A percentile compares a stretch with the other conserved stretches of the same genome.
phyloP scores from a whole-genome alignment of 2,329 filamentous ascomycete genomes.

The Penicillium sp. region DNA sequence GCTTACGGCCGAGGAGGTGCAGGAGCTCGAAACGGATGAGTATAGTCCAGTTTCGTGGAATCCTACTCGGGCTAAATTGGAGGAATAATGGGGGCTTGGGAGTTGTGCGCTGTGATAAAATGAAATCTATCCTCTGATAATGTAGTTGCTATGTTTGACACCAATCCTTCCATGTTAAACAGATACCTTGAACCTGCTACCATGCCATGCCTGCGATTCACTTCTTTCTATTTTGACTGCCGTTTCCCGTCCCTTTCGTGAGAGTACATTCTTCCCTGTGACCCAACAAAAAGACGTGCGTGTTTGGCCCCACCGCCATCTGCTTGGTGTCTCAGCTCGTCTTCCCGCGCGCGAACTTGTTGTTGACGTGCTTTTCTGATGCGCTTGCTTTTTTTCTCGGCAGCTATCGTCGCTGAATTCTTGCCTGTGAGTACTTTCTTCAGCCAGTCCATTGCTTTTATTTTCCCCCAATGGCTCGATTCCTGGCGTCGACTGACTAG shows the following conservation, averaged over 20 bases:
- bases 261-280: not conserved
- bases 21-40: slow-evolving; percentile 49
- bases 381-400: not conserved
- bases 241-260: not conserved
- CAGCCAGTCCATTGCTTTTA: not conserved
- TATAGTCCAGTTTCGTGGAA: slow-evolving; percentile 58
- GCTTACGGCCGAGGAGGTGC: slow-evolving; percentile 54
- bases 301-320: slow-evolving; percentile 1
- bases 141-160: not conserved
- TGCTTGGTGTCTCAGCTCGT: not conserved
- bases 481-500: not conserved
- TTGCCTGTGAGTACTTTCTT: not conserved
- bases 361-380: not conserved
- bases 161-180: too few species aligned
- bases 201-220: not conserved
- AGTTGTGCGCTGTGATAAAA: too few species aligned
- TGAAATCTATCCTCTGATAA: too few species aligned
- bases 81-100: slow-evolving; percentile 2
- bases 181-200: not conserved
- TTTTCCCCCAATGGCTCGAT: not conserved
- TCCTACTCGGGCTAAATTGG: slow-evolving; percentile 32
- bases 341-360: not conserved
- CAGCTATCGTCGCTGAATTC: not conserved
- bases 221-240: not conserved
- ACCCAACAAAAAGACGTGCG: not conserved